Percentiles rank a stretch among this genome's conserved stretches.
Evolutionary conservation across 1,139 yeast genomes (phyloP).

Genomic region (Pichia sp.): DNA sequence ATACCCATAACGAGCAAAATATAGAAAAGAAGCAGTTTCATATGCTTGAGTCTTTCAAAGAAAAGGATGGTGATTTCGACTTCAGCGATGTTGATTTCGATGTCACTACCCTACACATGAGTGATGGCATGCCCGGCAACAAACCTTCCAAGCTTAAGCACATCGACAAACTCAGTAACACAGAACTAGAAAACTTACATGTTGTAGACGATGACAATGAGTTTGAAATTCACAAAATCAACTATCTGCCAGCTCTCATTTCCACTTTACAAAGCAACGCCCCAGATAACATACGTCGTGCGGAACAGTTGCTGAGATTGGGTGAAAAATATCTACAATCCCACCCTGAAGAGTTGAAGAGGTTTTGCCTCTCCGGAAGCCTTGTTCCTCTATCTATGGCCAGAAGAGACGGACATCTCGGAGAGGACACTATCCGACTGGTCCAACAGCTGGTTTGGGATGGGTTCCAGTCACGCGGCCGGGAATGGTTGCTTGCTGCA

Average conservation of each 20-base stretch:
- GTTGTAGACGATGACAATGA: neutral
- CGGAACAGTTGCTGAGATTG: slow-evolving; percentile 5
- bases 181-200: neutral
- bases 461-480: neutral
- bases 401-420: neutral
- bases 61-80: slow-evolving; percentile 1
- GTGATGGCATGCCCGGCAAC: neutral
- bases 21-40: slow-evolving; percentile 1
- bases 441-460: neutral
- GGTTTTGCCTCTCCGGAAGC: neutral
- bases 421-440: neutral
- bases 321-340: neutral
- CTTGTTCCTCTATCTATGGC: slow-evolving; percentile 1
- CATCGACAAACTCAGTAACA: neutral
- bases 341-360: neutral
- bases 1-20: neutral
- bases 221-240: neutral
- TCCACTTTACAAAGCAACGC: neutral
- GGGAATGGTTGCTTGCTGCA: slow-evolving; percentile 1
- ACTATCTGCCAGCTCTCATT: neutral
- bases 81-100: slow-evolving; percentile 1
- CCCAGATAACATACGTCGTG: neutral
- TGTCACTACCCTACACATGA: neutral
- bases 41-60: neutral
- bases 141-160: neutral